phyloP scores from a whole-genome alignment of 345 rosid genomes.

The Eutrema yunnanense region DNA sequence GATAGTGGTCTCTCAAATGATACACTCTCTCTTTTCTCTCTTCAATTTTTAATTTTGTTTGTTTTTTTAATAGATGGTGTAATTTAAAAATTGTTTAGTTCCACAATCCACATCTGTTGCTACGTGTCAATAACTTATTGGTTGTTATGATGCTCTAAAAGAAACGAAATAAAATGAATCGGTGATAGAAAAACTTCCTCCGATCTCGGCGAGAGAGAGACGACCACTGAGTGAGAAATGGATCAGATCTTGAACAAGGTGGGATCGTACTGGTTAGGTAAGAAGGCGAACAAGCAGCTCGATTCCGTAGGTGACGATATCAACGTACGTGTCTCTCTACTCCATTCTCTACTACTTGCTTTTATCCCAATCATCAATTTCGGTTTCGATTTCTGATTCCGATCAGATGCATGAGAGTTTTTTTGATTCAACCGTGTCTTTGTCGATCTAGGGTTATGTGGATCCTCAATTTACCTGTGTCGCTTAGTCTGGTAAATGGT shows the following conservation, averaged over 20 bases:
- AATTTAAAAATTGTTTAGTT: background rate
- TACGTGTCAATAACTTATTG: background rate
- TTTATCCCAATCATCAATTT: background rate
- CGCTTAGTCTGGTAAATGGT: background rate
- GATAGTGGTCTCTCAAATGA: no score
- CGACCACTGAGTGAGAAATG: conserved; percentile 35
- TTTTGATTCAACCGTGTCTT: background rate
- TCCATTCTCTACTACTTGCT: background rate
- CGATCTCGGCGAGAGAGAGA: conserved; percentile 19
- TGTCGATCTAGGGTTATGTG: background rate
- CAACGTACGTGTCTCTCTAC: conserved; percentile 35
- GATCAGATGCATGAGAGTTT: background rate
- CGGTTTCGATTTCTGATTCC: background rate
- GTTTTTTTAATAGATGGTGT: no score
- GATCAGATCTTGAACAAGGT: conserved; percentile 90
- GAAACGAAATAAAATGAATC: background rate
- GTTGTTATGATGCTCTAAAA: background rate
- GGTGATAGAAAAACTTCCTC: background rate
- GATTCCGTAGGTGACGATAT: conserved; percentile 87
- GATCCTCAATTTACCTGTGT: background rate
- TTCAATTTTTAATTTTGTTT: no score
- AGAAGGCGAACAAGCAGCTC: conserved; percentile 73
- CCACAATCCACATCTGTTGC: background rate
- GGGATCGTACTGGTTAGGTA: conserved; percentile 79
- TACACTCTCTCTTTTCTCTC: no score